Conservation (phyloP, 257 asterid genomes). For the Asclepias syriaca region DNA sequence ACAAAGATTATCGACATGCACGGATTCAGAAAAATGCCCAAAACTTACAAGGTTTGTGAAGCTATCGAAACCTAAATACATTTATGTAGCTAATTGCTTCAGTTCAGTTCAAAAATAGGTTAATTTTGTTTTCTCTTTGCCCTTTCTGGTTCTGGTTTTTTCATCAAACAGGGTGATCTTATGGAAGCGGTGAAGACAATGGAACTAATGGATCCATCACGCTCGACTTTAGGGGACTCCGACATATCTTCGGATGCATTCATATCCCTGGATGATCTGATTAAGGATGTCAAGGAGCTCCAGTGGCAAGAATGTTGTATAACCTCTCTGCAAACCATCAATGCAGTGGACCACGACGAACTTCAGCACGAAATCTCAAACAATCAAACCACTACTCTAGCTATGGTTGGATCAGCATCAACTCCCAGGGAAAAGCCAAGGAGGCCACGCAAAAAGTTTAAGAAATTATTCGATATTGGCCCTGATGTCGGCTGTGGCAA, state of each 20-base stretch:
- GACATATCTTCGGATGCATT: constrained; percentile 38
- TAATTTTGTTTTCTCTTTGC: background rate
- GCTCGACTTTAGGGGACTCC: constrained; percentile 46
- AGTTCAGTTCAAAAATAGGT: background rate
- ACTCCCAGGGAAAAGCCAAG: background rate
- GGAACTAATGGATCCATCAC: constrained; percentile 46
- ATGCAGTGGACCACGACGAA: constrained; percentile 22
- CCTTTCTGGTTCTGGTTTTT: background rate
- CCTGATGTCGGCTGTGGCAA: background rate
- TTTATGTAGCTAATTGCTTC: too few relatives aligned
- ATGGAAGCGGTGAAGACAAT: constrained; percentile 37
- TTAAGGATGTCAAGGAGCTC: constrained; percentile 43
- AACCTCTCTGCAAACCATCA: constrained; percentile 47
- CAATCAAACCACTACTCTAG: background rate
- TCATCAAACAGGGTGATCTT: constrained; percentile 30
- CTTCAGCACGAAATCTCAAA: background rate
- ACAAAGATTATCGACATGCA: constrained; percentile 32
- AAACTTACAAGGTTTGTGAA: constrained; percentile 19
- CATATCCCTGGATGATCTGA: constrained; percentile 38
- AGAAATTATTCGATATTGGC: background rate
- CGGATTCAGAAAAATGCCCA: constrained; percentile 22
- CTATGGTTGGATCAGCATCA: background rate
- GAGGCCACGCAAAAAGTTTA: constrained; percentile 3
- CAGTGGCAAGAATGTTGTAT: constrained; percentile 70
- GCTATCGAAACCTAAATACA: background rate